Evolutionary conservation across 768 basidiomycete species (phyloP), one percentile per base, ranked within the genome.

Genomic region (Boletus subcaerulescens): DNA sequence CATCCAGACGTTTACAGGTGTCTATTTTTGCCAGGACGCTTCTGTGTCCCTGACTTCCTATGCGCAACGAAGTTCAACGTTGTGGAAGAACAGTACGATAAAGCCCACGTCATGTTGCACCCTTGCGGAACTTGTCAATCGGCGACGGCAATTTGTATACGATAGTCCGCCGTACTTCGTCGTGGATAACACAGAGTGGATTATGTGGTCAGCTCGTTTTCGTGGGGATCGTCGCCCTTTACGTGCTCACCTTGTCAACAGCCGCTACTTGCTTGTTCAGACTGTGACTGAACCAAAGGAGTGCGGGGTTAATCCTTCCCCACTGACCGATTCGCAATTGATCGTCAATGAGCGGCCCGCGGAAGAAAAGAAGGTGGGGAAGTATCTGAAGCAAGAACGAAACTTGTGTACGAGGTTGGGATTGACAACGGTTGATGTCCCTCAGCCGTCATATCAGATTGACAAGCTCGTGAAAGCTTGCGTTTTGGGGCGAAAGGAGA

Each of bases 11-110:
- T 35, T 14, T 29, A 11, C 48, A 86, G 84, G 87, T 5, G 84
- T 89, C 1, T 89, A 89, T 62, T 80, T 87, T 46, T 81, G 84
- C 5, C 83, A 80, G 60, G 84, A 87, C 32, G 83, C 76, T 5
- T 52, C 42, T 1, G 61, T 77, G 1, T 85, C 85, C 0, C 76
- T 80, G 69, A 63, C 71, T 0, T 24, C 43, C 15, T 85, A 84
- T 60, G 45, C 41, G n/a, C 15, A 17, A 20, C 47, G 29, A 24
- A 44, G 31, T 26, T 26, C 24, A n/a, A 55, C 43, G 4, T 0
- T 42, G 35, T 87, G 86, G 86, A 67, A 65, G 42, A 82, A 82
- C 60, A 84, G 84, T 58, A 70, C 65, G 33, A 73, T 79, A 8
- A 55, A 64, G 3, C 79, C 84, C 15, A 69, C 67, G 0, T 74